A percentile compares a stretch with the other conserved stretches of the same genome.
Conservation (phyloP, 768 basidiomycete species). For the Phallus indusiatus region DNA sequence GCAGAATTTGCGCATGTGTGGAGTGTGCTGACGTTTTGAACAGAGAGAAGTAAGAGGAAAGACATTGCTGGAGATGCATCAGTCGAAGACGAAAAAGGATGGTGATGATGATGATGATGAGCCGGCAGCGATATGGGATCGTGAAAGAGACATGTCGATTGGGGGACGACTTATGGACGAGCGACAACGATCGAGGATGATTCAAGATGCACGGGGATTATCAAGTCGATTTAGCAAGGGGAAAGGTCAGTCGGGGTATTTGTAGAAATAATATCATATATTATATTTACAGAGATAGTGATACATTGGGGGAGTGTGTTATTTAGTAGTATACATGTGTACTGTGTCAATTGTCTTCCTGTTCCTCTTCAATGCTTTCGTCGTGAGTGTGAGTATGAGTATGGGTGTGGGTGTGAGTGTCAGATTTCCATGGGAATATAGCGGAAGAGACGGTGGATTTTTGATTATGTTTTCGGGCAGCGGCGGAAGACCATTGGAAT, state of each 20-base stretch:
- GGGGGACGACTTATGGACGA: slow-evolving; percentile 90
- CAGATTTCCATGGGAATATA: slow-evolving; percentile 14
- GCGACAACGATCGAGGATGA: slow-evolving; percentile 60
- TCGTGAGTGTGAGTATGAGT: background rate
- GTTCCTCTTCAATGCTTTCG: background rate
- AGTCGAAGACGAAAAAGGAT: slow-evolving; percentile 18
- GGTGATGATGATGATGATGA: slow-evolving; percentile 36
- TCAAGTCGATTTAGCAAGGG: slow-evolving; percentile 70
- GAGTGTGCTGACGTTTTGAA: slow-evolving; percentile 5
- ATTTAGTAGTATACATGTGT: too few relatives aligned
- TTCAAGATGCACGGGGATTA: slow-evolving; percentile 73
- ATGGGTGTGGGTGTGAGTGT: slow-evolving; percentile 11
- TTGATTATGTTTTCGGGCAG: slow-evolving; percentile 43
- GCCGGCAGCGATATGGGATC: slow-evolving; percentile 81
- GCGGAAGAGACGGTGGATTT: slow-evolving; percentile 14
- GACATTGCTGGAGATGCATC: slow-evolving; percentile 48
- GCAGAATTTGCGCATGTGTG: background rate
- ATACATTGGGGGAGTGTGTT: background rate
- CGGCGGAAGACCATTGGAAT: slow-evolving; percentile 55
- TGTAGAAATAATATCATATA: background rate
- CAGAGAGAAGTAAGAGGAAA: slow-evolving; percentile 34
- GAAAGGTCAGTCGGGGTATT: slow-evolving; percentile 18
- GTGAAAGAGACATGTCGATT: slow-evolving; percentile 79
- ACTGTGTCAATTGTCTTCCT: background rate
- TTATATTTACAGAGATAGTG: background rate